A percentile compares a stretch with the other conserved stretches of the same genome.
These are phyloP conservation scores for Turritis glabra DNA, from an alignment of 345 rosid species.

Conservation along the genomic window DNA sequence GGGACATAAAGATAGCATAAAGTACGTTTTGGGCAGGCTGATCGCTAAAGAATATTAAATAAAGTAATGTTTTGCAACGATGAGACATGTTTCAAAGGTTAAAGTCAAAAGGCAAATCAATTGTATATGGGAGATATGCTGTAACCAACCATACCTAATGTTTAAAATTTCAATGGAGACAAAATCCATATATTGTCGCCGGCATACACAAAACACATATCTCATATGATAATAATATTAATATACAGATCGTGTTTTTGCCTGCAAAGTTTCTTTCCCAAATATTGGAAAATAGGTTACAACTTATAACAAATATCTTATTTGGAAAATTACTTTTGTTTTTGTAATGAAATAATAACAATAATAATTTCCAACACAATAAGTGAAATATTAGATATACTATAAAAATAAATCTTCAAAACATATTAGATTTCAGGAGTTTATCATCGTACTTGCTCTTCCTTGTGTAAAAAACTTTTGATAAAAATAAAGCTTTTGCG, in stretches of 20 bases:
- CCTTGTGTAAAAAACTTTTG: background rate
- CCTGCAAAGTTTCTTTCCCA: background rate
- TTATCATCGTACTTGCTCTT: background rate
- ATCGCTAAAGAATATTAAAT: constrained; percentile 18
- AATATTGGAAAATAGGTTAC: background rate
- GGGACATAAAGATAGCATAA: constrained; percentile 38
- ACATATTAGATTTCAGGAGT: background rate
- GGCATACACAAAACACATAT: constrained; percentile 19
- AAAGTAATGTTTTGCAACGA: constrained; percentile 40
- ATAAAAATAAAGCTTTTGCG: background rate
- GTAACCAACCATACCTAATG: constrained; percentile 38
- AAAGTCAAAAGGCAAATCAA: constrained; percentile 40
- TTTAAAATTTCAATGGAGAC: constrained; percentile 35
- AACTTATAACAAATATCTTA: background rate
- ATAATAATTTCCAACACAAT: background rate
- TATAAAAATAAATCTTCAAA: background rate
- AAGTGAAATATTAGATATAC: background rate
- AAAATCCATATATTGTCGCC: constrained; percentile 30
- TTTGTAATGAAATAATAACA: background rate
- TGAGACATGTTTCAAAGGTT: constrained; percentile 34
- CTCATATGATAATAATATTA: constrained; percentile 4
- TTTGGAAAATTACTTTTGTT: background rate
- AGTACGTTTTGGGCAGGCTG: constrained; percentile 40
- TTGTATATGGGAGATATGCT: constrained; percentile 27
- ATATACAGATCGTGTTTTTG: background rate